A percentile compares a stretch with the other conserved stretches of the same genome.
Conservation (phyloP, 495 filamentous ascomycete species). For the Cenococcum geophilum region DNA sequence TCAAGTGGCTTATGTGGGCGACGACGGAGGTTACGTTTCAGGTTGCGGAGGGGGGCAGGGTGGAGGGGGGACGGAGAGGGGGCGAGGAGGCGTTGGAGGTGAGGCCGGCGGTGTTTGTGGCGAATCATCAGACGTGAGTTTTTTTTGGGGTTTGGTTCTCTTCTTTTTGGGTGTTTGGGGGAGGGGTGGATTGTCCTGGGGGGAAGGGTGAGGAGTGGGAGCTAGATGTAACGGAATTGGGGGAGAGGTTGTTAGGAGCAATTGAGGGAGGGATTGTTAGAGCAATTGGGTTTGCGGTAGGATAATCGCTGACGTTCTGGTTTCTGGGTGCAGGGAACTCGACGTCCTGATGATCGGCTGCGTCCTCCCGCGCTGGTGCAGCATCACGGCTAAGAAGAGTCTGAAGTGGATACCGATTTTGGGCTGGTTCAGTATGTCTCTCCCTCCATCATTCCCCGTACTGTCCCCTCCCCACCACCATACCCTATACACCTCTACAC, state of each 20-base stretch:
- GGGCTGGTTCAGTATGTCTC: conserved; percentile 74
- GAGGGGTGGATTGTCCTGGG: too few species aligned
- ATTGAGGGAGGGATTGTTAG: too few species aligned
- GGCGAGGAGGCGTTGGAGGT: conserved; percentile 21
- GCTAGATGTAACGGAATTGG: not conserved
- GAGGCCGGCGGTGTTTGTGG: conserved; percentile 83
- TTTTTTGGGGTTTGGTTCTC: too few species aligned
- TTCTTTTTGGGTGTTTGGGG: not conserved
- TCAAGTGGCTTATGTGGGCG: conserved; percentile 72
- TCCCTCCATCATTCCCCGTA: not conserved
- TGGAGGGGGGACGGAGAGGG: conserved; percentile 21
- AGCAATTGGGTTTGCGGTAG: not conserved
- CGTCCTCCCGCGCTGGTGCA: conserved; percentile 86
- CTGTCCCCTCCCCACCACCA: not conserved
- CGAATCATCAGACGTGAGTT: conserved; percentile 73
- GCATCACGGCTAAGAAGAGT: conserved; percentile 86
- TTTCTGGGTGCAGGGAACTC: conserved; percentile 51
- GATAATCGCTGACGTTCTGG: conserved; percentile 8
- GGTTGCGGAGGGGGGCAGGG: conserved; percentile 39
- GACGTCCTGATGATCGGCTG: conserved; percentile 85
- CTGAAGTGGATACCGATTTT: conserved; percentile 78
- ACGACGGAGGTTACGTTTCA: conserved; percentile 75
- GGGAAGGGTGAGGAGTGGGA: not conserved
- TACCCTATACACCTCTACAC: not conserved
- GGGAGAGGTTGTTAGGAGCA: not conserved